These are phyloP conservation scores for Populus ilicifolia DNA, from an alignment of 345 rosid genomes.

Conservation along the genomic window DNA sequence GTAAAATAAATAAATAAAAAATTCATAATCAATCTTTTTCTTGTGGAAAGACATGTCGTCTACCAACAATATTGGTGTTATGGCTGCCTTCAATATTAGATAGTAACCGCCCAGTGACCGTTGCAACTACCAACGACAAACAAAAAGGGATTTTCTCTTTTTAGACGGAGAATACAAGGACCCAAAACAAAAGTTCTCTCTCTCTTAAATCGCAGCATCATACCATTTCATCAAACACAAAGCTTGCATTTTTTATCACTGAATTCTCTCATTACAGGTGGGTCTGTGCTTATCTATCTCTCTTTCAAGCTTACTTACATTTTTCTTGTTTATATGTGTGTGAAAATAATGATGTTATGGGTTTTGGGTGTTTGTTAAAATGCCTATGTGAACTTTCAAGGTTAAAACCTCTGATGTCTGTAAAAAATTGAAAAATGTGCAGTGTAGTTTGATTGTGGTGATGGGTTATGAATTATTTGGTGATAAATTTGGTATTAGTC, in stretches of 20 bases:
- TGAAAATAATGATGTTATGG: not conserved
- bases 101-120: not conserved
- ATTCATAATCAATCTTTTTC: too few relatives aligned
- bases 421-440: not conserved
- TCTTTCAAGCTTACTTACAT: not conserved
- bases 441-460: not conserved
- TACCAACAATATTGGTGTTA: too few relatives aligned
- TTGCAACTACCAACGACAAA: not conserved
- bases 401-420: not conserved
- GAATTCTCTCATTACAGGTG: not conserved
- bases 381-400: not conserved
- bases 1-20: too few relatives aligned
- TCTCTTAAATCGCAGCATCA: not conserved
- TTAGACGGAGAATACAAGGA: not conserved
- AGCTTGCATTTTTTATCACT: not conserved
- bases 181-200: not conserved
- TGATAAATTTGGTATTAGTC: not conserved
- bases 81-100: too few relatives aligned
- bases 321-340: not conserved
- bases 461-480: not conserved
- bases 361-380: not conserved
- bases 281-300: not conserved
- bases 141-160: not conserved
- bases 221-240: not conserved
- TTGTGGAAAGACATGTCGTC: too few relatives aligned